Conservation (phyloP, 2,329 filamentous ascomycete species). For the Diaporthe ampelina region DNA sequence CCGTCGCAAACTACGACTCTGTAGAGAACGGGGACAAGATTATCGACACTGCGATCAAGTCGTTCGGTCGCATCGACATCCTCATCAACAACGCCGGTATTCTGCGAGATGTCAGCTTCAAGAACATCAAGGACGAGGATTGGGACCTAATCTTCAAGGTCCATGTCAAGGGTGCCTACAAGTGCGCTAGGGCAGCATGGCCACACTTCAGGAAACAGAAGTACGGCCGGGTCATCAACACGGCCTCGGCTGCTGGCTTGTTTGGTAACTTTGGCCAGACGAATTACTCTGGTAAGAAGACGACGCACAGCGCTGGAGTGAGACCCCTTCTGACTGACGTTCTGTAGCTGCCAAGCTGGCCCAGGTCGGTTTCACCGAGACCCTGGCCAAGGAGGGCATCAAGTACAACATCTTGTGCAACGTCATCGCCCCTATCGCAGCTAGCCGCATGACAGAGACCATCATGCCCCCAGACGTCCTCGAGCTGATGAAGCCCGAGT, state of each 20-base stretch:
- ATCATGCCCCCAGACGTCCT: slow-evolving; percentile 96
- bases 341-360: slow-evolving; percentile 86
- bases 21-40: slow-evolving; percentile 95
- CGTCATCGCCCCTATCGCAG: slow-evolving; percentile 94
- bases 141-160: slow-evolving; percentile 97
- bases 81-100: slow-evolving; percentile 99
- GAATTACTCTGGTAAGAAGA: slow-evolving; percentile 83
- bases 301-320: too few relatives aligned
- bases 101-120: slow-evolving; percentile 94
- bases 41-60: slow-evolving; percentile 87
- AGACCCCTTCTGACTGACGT: slow-evolving; percentile 24
- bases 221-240: slow-evolving; percentile 97
- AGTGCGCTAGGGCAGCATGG: slow-evolving; percentile 95
- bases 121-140: slow-evolving; percentile 97
- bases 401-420: slow-evolving; percentile 99
- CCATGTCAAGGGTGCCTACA: slow-evolving; percentile 94
- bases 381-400: slow-evolving; percentile 93
- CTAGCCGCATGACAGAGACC: slow-evolving; percentile 94
- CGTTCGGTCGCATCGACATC: slow-evolving; percentile 89
- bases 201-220: slow-evolving; percentile 99
- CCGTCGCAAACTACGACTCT: slow-evolving; percentile 96
- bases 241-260: slow-evolving; percentile 92
- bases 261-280: slow-evolving; percentile 96
- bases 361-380: slow-evolving; percentile 97
- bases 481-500: slow-evolving; percentile 88